These are phyloP conservation scores for Mycosarcoma mackinlayi DNA, from an alignment of 1,284 basidiomycete species.

Conservation along the genomic window DNA sequence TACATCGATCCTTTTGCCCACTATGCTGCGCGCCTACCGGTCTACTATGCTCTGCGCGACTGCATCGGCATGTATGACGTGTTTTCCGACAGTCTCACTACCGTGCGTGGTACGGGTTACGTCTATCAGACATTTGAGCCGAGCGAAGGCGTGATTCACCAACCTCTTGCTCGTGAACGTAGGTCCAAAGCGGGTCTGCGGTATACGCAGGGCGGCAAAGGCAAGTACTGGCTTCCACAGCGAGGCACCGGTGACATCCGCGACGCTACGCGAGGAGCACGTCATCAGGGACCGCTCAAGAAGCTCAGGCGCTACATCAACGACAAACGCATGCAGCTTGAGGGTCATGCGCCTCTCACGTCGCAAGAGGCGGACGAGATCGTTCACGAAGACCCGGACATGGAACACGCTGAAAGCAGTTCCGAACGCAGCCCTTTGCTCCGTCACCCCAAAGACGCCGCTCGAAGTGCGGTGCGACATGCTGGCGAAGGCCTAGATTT, in stretches of 20 bases:
- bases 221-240: slow-evolving; percentile 69
- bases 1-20: slow-evolving; percentile 57
- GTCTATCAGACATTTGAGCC: slow-evolving; percentile 96
- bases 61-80: slow-evolving; percentile 81
- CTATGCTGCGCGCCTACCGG: slow-evolving; percentile 59
- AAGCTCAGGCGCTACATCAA: slow-evolving; percentile 71
- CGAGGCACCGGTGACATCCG: slow-evolving; percentile 38
- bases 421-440: slow-evolving; percentile 30
- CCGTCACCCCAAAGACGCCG: slow-evolving; percentile 29
- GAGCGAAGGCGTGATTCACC: slow-evolving; percentile 88
- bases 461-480: slow-evolving; percentile 27
- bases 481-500: slow-evolving; percentile 46
- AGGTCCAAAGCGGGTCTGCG: slow-evolving; percentile 75
- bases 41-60: slow-evolving; percentile 81
- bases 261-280: slow-evolving; percentile 39
- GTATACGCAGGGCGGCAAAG: slow-evolving; percentile 86
- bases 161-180: slow-evolving; percentile 51
- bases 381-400: slow-evolving; percentile 73
- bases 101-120: slow-evolving; percentile 87
- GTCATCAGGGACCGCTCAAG: slow-evolving; percentile 69
- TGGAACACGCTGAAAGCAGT: slow-evolving; percentile 66
- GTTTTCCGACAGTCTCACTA: slow-evolving; percentile 83
- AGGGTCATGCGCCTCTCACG: slow-evolving; percentile 81
- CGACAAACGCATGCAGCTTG: slow-evolving; percentile 72
- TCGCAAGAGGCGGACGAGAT: slow-evolving; percentile 76